These are phyloP conservation scores for Fagus sylvatica DNA, from an alignment of 306 rosid genomes.

Conservation along the genomic window DNA sequence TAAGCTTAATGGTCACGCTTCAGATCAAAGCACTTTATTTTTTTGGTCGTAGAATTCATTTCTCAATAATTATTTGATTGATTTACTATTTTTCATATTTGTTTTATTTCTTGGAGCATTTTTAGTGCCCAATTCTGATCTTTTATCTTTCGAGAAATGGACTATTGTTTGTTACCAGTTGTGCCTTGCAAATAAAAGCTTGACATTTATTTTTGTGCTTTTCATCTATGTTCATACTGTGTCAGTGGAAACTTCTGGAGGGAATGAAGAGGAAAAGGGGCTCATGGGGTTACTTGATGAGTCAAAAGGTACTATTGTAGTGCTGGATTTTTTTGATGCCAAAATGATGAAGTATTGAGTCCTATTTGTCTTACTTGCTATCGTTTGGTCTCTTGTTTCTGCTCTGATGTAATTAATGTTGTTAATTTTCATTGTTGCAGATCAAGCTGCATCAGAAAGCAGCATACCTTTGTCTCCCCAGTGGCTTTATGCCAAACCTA, in stretches of 20 bases:
- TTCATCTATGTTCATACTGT: neutral
- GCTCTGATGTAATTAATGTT: neutral
- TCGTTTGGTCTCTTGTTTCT: slow-evolving; percentile 1
- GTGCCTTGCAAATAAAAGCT: neutral
- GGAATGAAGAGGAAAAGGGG: slow-evolving; percentile 42
- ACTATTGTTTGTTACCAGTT: neutral
- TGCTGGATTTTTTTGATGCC: neutral
- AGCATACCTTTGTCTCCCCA: slow-evolving; percentile 65
- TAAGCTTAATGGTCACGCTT: neutral
- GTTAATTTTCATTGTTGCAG: slow-evolving; percentile 30
- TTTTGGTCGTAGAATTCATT: neutral
- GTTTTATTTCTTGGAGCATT: neutral
- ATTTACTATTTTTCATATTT: neutral
- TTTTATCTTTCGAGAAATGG: neutral
- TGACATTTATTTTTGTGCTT: slow-evolving; percentile 7
- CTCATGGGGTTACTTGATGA: slow-evolving; percentile 44
- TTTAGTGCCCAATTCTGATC: neutral
- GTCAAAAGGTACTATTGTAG: slow-evolving; percentile 38
- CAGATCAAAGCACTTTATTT: slow-evolving; percentile 14
- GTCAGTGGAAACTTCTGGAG: slow-evolving; percentile 42
- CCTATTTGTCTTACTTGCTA: neutral
- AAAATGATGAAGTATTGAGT: neutral
- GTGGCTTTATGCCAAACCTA: slow-evolving; percentile 67
- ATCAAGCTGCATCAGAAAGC: slow-evolving; percentile 46
- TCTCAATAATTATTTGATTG: neutral